Evolutionary conservation across 345 rosid genomes (phyloP).

Genomic region (Lagerstroemia speciosa): DNA sequence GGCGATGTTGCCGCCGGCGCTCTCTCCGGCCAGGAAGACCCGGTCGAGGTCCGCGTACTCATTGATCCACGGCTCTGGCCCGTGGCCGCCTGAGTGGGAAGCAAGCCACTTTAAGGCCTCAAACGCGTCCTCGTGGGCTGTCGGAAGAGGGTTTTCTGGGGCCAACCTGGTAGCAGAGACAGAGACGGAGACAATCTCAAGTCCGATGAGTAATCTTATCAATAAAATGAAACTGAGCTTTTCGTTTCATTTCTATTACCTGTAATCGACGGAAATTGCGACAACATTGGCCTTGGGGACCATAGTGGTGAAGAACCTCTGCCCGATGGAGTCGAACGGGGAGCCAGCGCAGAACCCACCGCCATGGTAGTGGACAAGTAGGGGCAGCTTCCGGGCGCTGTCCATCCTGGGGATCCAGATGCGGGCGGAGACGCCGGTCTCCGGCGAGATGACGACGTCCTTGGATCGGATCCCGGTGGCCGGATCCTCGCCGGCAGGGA

Average conservation of each 20-base stretch:
- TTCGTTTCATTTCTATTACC: background rate
- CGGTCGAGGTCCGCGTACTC: conserved; percentile 26
- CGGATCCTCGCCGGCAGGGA: conserved; percentile 14
- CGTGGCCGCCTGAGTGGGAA: conserved; percentile 24
- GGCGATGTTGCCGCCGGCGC: conserved; percentile 54
- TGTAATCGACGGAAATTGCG: conserved; percentile 11
- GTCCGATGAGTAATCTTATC: no score
- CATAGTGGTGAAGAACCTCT: conserved; percentile 9
- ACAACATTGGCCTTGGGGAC: conserved; percentile 10
- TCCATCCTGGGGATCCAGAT: conserved; percentile 12
- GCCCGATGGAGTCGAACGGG: conserved; percentile 17
- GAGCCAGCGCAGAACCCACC: conserved; percentile 46
- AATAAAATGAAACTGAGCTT: no score
- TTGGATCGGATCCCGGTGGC: conserved; percentile 26
- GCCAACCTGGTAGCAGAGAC: conserved; percentile 26
- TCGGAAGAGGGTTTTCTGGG: conserved; percentile 56
- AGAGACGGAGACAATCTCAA: no score
- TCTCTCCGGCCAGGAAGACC: conserved; percentile 45
- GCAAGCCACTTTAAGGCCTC: conserved; percentile 41
- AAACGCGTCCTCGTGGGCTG: conserved; percentile 47
- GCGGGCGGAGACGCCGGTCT: conserved; percentile 20
- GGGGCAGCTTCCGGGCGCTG: conserved; percentile 7
- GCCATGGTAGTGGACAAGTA: conserved; percentile 45
- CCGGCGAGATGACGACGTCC: conserved; percentile 20
- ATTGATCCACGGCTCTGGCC: conserved; percentile 42